Evolutionary conservation across 2,329 filamentous ascomycete species (phyloP).

Genomic region (Fusarium brevicatenulatum): DNA sequence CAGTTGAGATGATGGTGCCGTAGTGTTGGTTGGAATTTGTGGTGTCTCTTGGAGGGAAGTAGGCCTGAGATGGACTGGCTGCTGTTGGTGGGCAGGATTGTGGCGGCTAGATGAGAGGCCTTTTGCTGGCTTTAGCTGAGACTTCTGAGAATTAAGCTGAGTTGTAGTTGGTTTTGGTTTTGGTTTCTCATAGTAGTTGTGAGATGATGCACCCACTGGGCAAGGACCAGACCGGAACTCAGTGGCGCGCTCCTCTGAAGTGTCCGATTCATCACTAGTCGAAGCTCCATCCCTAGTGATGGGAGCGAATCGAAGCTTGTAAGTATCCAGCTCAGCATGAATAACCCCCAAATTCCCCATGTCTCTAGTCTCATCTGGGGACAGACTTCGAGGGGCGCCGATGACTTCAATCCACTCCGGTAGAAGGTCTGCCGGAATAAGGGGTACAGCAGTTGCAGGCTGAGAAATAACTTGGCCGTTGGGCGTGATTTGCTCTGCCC

Average conservation of each 20-base stretch:
- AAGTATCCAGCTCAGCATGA: constrained; percentile 36
- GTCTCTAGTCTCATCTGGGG: constrained; percentile 50
- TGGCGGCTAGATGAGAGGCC: constrained; percentile 33
- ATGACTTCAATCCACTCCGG: constrained; percentile 57
- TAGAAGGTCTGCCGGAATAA: constrained; percentile 65
- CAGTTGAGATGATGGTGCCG: neutral
- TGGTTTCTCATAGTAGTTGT: neutral
- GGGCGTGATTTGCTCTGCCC: constrained; percentile 36
- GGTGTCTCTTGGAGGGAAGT: neutral
- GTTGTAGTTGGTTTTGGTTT: neutral
- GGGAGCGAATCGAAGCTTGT: constrained; percentile 29
- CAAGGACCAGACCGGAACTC: neutral
- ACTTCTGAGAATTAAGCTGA: neutral
- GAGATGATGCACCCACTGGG: neutral
- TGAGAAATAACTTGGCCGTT: constrained; percentile 35
- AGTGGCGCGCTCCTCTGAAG: neutral
- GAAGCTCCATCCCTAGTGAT: neutral
- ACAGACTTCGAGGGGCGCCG: constrained; percentile 56
- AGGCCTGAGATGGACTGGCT: neutral
- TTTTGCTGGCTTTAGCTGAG: constrained; percentile 1
- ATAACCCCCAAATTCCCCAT: constrained; percentile 53
- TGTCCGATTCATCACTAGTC: constrained; percentile 1
- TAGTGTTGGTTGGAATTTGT: neutral
- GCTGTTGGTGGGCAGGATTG: constrained; percentile 22
- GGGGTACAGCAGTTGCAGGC: constrained; percentile 57